Base-by-base conservation (phyloP, 371 early-diverging fungal species). In the Blakeslea trispora region DNA sequence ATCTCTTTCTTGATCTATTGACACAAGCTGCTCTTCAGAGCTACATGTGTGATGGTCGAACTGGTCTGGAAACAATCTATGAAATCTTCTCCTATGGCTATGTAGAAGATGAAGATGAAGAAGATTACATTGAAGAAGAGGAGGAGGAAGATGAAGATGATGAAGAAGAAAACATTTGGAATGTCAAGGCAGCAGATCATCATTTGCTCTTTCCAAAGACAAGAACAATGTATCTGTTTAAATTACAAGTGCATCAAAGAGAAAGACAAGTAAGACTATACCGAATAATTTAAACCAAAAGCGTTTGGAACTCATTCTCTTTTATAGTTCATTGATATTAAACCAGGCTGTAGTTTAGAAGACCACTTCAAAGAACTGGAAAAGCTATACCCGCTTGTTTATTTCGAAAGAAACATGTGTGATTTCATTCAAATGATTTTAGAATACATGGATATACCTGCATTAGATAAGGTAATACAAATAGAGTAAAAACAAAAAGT, bases 11-110 rank as follows among this genome's bases (percentile, higher is more conserved):
- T 43, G 82, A 81, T 44, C 64, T 84, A 39, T 68, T 84, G 63
- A 82, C 81, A 3, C 84, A 84, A 59, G 84, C 84, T 11, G 82
- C 77, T 17, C 80, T 84, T 21, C 81, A 84, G 53, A 66, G 78
- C 21, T 84, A 81, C 50, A 65, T 84, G 43, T 84, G 84, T 45
- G 84, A 84, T 56, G 80, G 70, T 2, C 70, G 69, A 22, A 43
- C 68, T 0, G 82, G 84, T 9, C 55, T 81, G 11, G 81, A 82
- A 17, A 65, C 76, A 1, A 73, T 84, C 32, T 65, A 72, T 52
- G 82, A 84, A 32, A 76, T 80, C 7, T 84, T 84, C 48, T 78
- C 81, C 0, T 84, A 77, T 56, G 84, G 84, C 14, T 77, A 82
- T 52, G 78, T 78, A 3, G 80, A 82, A 41, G 67, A 74, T 17